Base-by-base conservation (phyloP, 2,329 filamentous ascomycete species). In the Stagonosporopsis cucurbitacearum region DNA sequence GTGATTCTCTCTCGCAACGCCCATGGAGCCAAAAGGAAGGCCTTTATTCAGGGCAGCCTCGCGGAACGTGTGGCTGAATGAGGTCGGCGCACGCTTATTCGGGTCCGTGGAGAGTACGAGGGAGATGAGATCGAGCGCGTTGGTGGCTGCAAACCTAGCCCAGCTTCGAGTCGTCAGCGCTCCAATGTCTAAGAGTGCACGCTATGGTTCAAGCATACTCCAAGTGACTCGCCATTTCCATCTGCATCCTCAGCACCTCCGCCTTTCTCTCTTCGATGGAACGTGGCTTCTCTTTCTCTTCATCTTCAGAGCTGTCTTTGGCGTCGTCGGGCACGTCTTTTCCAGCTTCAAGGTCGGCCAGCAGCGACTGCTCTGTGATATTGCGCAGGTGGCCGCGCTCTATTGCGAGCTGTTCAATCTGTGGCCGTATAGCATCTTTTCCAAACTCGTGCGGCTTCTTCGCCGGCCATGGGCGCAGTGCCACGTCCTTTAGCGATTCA, bases 301-400 rank as follows among this genome's bases (percentile, higher is more conserved):
- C 80, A 6, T 81, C 76, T 4, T 82, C 79, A 1, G 78, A 79
- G 26, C 79, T 80, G 26, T 78, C 77, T 35, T 68, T 63, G 15
- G 75, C 74, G 7, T 75, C 76, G 35, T 78, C 77, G 17, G 73
- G 61, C 22, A 69, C 76, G 43, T 79, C 77, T 51, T 68, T 74
- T 23, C 78, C 74, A 37, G 66, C 58, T 15, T 79, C 77, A 47
- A 95, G 87, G 67, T 95, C 88, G 32, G 88, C 84, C 45, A 83
- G 83, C 33, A 98, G 79, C 39, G 86, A 83, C 46, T 86, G 83
- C 74, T 96, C 90, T 45, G 87, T 91, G 61, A 98, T 82, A 65
- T 88, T 82, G 56, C 91, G 88, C 72, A 98, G 96, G 22, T 91
- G 90, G 13, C 91, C 91, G 57, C 90, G 88, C 68, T 96, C 88